phyloP scores from a whole-genome alignment of 2,329 filamentous ascomycete species.

The Hypoxylon sp. region DNA sequence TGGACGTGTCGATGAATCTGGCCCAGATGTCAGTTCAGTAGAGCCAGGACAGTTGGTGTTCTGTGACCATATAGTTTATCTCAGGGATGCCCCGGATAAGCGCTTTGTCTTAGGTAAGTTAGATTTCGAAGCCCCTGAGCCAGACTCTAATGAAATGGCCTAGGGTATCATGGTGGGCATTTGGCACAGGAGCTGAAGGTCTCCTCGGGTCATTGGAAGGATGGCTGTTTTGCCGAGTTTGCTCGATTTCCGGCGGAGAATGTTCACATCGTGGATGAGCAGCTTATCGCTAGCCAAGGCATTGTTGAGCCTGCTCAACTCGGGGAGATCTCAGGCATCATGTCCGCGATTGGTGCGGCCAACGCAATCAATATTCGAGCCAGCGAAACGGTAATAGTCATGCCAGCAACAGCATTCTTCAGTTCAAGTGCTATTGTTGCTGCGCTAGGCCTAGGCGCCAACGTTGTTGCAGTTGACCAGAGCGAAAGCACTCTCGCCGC shows the following conservation, averaged over 20 bases:
- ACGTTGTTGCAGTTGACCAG: neutral
- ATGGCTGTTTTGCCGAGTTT: conserved; percentile 3
- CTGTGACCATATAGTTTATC: conserved; percentile 1
- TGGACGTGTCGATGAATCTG: neutral
- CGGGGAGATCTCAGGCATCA: conserved; percentile 4
- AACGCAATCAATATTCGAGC: conserved; percentile 1
- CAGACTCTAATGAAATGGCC: neutral
- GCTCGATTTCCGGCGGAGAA: conserved; percentile 3
- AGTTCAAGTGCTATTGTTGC: conserved; percentile 1
- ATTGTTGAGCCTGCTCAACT: neutral
- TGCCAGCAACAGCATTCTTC: neutral
- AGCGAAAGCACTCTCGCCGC: neutral
- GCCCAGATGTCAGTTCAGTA: conserved; percentile 1
- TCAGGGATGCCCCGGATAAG: neutral
- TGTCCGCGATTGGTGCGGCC: conserved; percentile 2
- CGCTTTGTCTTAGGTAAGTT: neutral
- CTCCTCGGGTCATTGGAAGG: neutral
- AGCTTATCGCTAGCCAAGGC: neutral
- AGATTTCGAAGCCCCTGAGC: neutral
- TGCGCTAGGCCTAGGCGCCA: neutral
- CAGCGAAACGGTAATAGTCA: neutral
- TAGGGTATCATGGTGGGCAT: neutral
- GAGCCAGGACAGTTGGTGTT: conserved; percentile 1
- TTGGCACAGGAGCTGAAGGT: neutral
- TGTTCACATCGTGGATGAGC: neutral